phyloP scores from a whole-genome alignment of 495 filamentous ascomycete species.

The Viridothelium virens region DNA sequence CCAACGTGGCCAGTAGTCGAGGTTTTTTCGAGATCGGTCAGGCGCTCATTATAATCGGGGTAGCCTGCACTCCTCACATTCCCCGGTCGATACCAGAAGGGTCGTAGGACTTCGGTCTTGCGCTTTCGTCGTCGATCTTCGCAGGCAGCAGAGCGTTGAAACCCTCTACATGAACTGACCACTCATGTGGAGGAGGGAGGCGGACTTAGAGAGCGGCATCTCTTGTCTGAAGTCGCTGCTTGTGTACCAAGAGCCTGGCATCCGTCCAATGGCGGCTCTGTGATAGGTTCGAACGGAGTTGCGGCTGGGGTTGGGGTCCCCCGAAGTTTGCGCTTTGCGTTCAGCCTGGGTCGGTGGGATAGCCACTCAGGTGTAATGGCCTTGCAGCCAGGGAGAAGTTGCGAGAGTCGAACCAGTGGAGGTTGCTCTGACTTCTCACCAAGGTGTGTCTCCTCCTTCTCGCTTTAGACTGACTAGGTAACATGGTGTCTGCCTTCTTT shows the following conservation, averaged over 20 bases:
- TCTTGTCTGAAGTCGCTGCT: conserved; percentile 9
- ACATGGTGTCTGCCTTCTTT: too few species aligned
- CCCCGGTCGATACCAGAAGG: conserved; percentile 8
- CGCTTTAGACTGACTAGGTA: neutral
- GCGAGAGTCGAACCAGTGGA: conserved; percentile 4
- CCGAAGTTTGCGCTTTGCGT: conserved; percentile 8
- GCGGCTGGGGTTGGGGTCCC: conserved; percentile 6
- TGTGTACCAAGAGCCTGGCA: conserved; percentile 9
- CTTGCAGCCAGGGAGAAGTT: conserved; percentile 4
- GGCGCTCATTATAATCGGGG: conserved; percentile 7
- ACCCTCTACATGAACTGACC: neutral
- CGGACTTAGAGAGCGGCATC: conserved; percentile 10
- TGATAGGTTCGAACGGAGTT: conserved; percentile 9
- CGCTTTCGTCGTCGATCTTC: conserved; percentile 1
- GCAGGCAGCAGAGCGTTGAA: neutral
- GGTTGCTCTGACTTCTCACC: conserved; percentile 5
- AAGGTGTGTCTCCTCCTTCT: neutral
- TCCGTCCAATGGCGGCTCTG: conserved; percentile 12
- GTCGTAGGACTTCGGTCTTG: conserved; percentile 1
- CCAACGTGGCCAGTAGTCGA: conserved; percentile 4
- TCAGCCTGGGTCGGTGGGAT: conserved; percentile 7
- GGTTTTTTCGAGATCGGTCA: neutral
- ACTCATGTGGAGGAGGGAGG: neutral
- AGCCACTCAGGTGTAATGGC: conserved; percentile 10
- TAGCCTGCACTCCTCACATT: neutral